These are phyloP conservation scores for Cyberlindnera saturnus DNA, from an alignment of 805 yeast species.

Conservation along the genomic window DNA sequence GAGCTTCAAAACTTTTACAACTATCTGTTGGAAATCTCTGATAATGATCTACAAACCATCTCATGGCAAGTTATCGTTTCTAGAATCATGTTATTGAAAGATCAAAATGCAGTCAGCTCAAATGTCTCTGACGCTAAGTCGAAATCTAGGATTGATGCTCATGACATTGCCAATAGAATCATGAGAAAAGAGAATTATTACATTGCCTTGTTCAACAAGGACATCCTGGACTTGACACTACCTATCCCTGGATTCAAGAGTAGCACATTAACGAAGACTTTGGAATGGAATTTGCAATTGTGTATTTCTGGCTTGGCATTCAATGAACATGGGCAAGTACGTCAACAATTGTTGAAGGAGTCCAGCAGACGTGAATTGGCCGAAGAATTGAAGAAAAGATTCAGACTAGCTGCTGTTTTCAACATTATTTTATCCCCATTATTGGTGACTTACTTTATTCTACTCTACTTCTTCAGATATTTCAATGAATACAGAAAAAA, in stretches of 20 bases:
- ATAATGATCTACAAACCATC: slow-evolving; percentile 84
- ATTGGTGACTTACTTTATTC: slow-evolving; percentile 72
- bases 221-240: slow-evolving; percentile 61
- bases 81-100: slow-evolving; percentile 65
- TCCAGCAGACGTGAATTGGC: slow-evolving; percentile 60
- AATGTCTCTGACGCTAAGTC: slow-evolving; percentile 55
- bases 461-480: slow-evolving; percentile 82
- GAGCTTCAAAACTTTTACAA: slow-evolving; percentile 77
- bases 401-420: slow-evolving; percentile 81
- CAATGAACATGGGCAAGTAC: slow-evolving; percentile 75
- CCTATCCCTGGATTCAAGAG: slow-evolving; percentile 41
- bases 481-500: slow-evolving; percentile 89
- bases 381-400: slow-evolving; percentile 68
- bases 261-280: slow-evolving; percentile 64
- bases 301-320: slow-evolving; percentile 85
- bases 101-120: slow-evolving; percentile 62
- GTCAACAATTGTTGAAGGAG: slow-evolving; percentile 64
- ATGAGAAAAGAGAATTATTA: slow-evolving; percentile 94
- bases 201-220: slow-evolving; percentile 81
- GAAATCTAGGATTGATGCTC: slow-evolving; percentile 78
- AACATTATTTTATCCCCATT: slow-evolving; percentile 83
- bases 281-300: slow-evolving; percentile 91
- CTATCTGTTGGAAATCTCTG: slow-evolving; percentile 63
- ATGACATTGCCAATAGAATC: slow-evolving; percentile 89
- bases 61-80: slow-evolving; percentile 87